phyloP scores from a whole-genome alignment of 2,329 filamentous ascomycete species.

The Aspergillus oerlinghausenensis region DNA sequence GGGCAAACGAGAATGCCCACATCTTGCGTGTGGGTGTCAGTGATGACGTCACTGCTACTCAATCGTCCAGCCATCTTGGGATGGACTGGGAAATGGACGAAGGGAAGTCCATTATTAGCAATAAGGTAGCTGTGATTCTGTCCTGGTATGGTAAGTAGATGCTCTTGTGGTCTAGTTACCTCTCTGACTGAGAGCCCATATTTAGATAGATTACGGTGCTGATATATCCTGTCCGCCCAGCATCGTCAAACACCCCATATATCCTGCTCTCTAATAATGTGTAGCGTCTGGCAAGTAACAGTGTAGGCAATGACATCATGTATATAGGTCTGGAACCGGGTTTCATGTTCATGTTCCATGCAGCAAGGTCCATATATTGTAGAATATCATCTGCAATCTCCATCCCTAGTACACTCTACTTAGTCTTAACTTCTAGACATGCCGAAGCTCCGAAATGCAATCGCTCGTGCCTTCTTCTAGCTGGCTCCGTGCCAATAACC shows the following conservation, averaged over 20 bases:
- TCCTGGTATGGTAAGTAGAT: background rate
- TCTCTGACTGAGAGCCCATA: background rate
- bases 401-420: background rate
- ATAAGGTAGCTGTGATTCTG: background rate
- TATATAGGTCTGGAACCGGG: background rate
- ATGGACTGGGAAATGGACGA: background rate
- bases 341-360: background rate
- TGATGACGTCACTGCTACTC: constrained; percentile 10
- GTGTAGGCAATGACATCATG: background rate
- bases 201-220: background rate
- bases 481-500: background rate
- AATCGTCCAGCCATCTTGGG: background rate
- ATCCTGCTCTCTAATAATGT: no score
- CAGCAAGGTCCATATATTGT: background rate
- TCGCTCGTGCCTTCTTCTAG: background rate
- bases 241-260: background rate
- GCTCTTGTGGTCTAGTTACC: background rate
- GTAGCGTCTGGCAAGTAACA: background rate
- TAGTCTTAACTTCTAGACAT: background rate
- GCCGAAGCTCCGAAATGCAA: background rate
- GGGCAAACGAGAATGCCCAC: background rate
- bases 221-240: background rate
- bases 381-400: background rate
- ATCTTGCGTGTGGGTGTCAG: background rate
- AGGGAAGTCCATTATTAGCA: background rate